These are phyloP conservation scores for Eurotiales sp. DNA, from an alignment of 2,329 filamentous ascomycete genomes.

Conservation along the genomic window DNA sequence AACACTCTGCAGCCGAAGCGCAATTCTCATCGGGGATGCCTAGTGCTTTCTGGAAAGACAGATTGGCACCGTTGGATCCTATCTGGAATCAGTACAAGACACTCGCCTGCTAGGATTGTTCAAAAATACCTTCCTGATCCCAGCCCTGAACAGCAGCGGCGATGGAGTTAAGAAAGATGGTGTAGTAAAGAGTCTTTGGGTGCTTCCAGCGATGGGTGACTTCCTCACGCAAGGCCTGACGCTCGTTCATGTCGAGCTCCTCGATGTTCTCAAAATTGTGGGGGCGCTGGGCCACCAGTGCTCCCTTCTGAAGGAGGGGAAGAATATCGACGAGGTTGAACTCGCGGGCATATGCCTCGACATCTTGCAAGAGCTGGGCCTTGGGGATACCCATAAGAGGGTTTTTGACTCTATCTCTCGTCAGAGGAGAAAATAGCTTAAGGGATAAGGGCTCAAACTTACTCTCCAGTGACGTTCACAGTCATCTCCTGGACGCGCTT, in stretches of 20 bases:
- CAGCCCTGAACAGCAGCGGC: constrained; percentile 52
- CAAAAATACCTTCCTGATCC: constrained; percentile 46
- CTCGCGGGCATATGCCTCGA: constrained; percentile 45
- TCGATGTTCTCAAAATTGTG: constrained; percentile 42
- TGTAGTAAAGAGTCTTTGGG: constrained; percentile 47
- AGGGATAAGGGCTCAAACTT: constrained; percentile 14
- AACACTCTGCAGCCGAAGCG: constrained; percentile 19
- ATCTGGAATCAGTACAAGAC: background rate
- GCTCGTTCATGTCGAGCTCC: constrained; percentile 42
- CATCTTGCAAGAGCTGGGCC: constrained; percentile 27
- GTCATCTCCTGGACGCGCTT: constrained; percentile 26
- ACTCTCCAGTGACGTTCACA: constrained; percentile 33
- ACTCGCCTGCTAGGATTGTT: background rate
- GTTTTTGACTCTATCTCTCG: constrained; percentile 20
- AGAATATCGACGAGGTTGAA: constrained; percentile 60
- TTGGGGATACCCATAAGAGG: constrained; percentile 30
- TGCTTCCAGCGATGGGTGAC: constrained; percentile 50
- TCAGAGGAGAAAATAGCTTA: background rate
- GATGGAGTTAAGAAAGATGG: constrained; percentile 50
- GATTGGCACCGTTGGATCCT: constrained; percentile 49
- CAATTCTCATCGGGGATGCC: constrained; percentile 39
- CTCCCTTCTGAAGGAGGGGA: constrained; percentile 34
- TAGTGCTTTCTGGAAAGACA: constrained; percentile 47
- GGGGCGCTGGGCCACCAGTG: constrained; percentile 49
- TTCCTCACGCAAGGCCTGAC: constrained; percentile 42